These are phyloP conservation scores for Basidiobolus meristosporus DNA, from an alignment of 371 early-diverging fungal species.

Conservation along the genomic window DNA sequence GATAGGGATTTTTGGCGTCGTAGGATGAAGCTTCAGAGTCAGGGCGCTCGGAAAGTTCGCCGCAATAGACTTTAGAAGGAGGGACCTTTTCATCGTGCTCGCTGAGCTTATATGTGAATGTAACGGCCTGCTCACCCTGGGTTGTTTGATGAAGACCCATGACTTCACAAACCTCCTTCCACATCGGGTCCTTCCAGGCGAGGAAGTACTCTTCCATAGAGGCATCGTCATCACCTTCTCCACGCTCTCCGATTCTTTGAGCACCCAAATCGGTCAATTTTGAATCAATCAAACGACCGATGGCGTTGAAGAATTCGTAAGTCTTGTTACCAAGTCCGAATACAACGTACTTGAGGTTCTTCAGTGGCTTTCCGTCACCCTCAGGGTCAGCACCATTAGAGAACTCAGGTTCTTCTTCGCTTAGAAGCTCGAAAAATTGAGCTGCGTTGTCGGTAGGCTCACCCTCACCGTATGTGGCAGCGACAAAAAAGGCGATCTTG, in stretches of 20 bases:
- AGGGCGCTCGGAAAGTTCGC: slow-evolving; percentile 28
- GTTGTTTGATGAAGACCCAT: too few relatives aligned
- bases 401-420: slow-evolving; percentile 46
- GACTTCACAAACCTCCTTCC: slow-evolving; percentile 55
- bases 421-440: slow-evolving; percentile 65
- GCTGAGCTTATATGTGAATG: neutral
- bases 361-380: slow-evolving; percentile 29
- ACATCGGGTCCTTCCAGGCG: slow-evolving; percentile 74
- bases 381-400: slow-evolving; percentile 29
- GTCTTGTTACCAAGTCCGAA: slow-evolving; percentile 97
- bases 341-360: slow-evolving; percentile 44
- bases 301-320: slow-evolving; percentile 88
- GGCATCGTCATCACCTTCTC: slow-evolving; percentile 93
- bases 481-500: slow-evolving; percentile 50
- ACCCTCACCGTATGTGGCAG: slow-evolving; percentile 84
- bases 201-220: slow-evolving; percentile 89
- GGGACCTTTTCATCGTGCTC: slow-evolving; percentile 13
- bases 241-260: slow-evolving; percentile 51
- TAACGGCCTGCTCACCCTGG: slow-evolving; percentile 11
- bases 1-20: slow-evolving; percentile 68
- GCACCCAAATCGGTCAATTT: slow-evolving; percentile 52
- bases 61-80: slow-evolving; percentile 23
- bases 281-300: slow-evolving; percentile 41
- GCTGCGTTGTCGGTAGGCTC: slow-evolving; percentile 86
- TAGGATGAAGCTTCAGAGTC: slow-evolving; percentile 11